phyloP scores from a whole-genome alignment of 371 early-diverging fungal species.

The Smittium culicis region DNA sequence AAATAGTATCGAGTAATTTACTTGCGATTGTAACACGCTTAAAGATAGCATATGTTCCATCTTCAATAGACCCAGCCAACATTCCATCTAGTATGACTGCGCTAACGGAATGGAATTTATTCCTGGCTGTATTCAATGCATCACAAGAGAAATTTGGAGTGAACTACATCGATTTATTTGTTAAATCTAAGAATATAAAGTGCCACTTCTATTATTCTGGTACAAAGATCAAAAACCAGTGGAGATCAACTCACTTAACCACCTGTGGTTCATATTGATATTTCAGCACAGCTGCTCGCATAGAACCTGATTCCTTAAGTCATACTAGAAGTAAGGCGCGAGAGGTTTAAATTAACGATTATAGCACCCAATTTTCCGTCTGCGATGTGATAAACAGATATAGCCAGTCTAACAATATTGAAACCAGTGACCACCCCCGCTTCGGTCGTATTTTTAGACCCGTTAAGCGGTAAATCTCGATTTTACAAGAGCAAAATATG shows the following conservation, averaged over 20 bases:
- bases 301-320: neutral
- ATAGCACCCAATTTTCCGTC: neutral
- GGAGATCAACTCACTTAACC: neutral
- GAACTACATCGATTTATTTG: neutral
- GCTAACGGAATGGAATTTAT: neutral
- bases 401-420: neutral
- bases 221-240: neutral
- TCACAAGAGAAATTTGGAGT: neutral
- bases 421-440: neutral
- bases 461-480: neutral
- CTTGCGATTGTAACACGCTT: neutral
- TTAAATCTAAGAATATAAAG: neutral
- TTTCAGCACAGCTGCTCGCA: neutral
- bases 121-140: neutral
- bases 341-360: neutral
- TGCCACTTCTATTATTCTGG: neutral
- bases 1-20: neutral
- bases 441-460: neutral
- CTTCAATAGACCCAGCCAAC: neutral
- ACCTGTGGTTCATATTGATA: neutral
- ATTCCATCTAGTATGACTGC: neutral
- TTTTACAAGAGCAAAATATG: neutral
- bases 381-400: neutral
- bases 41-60: neutral
- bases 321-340: neutral